Base-by-base conservation (phyloP, 129 eudicot species). In the Centaurea solstitialis region DNA sequence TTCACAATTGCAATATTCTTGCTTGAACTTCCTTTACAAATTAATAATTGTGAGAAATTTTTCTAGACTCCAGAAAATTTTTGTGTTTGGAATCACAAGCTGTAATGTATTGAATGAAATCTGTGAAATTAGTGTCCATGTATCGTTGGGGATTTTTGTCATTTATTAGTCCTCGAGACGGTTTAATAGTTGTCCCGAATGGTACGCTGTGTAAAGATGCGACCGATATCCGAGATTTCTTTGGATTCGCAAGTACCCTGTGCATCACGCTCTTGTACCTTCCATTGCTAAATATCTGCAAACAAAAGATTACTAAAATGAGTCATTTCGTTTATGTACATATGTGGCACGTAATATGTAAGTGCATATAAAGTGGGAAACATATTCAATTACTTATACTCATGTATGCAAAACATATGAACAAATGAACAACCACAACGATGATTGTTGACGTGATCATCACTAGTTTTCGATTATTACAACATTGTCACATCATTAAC, bases 231-330 rank as follows among this genome's bases (percentile, higher is more conserved):
- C 97, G 80, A 17, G 88, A 66, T 70, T 70, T 88, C 62, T 4
- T 75, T 9, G 93, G 77, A 39, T 92, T 92, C 33, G 80, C 93
- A 7, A 92, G 80, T 9, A 86, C 97, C 87, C 97, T 88, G n/a
- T 92, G 97, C 45, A 90, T 24, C 30, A 86, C 90, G 59, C 97
- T 92, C 88, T 87, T 92, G 85, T 90, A 92, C 45, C 85, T 92
- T 72, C 97, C 97, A 15, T 92, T 92, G 87, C 97, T 92, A 64
- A 90, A 88, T 78, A 92, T 90, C 95, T 92, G 91, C 13, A 71
- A 79, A 1, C 0, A 57, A 7, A 39, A 37, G 1, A 75, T 21
- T 33, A 37, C 30, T 12, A 73, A 73, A 41, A 21, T 40, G 6
- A 57, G 22, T n/a, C 65, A 33, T 33, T 30, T 30, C 35, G 35